These are phyloP conservation scores for Leccinum longicurvipes DNA, from an alignment of 768 basidiomycete genomes.

Conservation along the genomic window DNA sequence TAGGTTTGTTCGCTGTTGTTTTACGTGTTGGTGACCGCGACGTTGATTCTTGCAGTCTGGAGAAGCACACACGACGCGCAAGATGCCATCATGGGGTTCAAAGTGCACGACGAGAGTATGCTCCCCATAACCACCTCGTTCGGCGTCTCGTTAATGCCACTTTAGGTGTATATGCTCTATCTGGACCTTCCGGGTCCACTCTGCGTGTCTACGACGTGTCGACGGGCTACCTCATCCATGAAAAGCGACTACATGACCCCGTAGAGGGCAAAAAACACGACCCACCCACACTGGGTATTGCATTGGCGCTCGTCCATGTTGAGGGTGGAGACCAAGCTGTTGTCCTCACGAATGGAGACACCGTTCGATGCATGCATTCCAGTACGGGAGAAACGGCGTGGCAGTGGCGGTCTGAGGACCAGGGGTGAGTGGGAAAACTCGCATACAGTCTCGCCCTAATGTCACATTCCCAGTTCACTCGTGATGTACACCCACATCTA, in stretches of 20 bases:
- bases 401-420: constrained; percentile 70
- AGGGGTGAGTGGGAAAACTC: constrained; percentile 45
- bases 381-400: constrained; percentile 56
- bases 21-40: constrained; percentile 3
- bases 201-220: constrained; percentile 63
- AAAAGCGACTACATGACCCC: constrained; percentile 56
- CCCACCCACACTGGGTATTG: constrained; percentile 53
- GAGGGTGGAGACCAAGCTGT: constrained; percentile 26
- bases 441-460: neutral
- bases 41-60: constrained; percentile 54
- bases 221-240: constrained; percentile 64
- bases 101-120: constrained; percentile 56
- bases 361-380: constrained; percentile 49
- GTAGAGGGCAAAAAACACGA: constrained; percentile 44
- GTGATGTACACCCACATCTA: constrained; percentile 63
- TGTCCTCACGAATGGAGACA: constrained; percentile 59
- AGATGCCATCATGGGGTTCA: constrained; percentile 67
- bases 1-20: constrained; percentile 47
- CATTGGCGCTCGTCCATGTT: constrained; percentile 40
- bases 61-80: constrained; percentile 68
- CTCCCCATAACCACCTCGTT: constrained; percentile 1
- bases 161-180: constrained; percentile 67
- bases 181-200: constrained; percentile 68
- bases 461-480: constrained; percentile 45
- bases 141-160: neutral